Evolutionary conservation across 495 filamentous ascomycete species (phyloP).

Genomic region (Xylaria grammica): DNA sequence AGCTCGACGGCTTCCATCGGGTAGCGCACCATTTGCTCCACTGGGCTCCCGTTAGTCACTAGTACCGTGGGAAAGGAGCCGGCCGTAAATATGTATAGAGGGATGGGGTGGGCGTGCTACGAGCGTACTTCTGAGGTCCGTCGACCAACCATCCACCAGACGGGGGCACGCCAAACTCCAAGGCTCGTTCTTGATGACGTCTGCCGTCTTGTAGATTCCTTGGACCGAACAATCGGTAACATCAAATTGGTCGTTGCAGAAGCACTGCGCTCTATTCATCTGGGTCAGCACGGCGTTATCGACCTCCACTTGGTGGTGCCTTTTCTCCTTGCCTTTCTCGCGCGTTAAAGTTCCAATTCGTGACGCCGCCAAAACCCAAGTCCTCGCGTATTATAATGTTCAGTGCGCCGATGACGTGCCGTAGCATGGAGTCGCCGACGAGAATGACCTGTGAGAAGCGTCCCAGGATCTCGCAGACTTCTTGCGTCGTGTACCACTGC

Average conservation of each 20-base stretch:
- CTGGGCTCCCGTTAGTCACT: conserved; percentile 34
- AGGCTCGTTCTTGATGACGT: conserved; percentile 54
- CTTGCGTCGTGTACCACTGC: conserved; percentile 57
- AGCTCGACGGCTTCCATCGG: conserved; percentile 53
- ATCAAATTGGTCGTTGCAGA: conserved; percentile 61
- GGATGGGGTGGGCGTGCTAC: neutral
- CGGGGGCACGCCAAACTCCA: conserved; percentile 48
- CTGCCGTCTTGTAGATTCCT: conserved; percentile 57
- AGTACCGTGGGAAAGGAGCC: no score
- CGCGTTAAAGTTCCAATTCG: conserved; percentile 58
- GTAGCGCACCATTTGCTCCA: conserved; percentile 56
- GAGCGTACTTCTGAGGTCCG: conserved; percentile 42
- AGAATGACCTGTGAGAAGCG: conserved; percentile 57
- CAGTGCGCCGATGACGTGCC: conserved; percentile 58
- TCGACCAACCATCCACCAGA: conserved; percentile 46
- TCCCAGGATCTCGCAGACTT: conserved; percentile 54
- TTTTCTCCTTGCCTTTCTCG: conserved; percentile 48
- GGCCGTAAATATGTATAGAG: conserved; percentile 13
- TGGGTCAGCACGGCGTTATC: conserved; percentile 15
- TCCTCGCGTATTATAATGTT: conserved; percentile 57
- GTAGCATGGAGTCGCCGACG: conserved; percentile 59
- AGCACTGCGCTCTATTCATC: conserved; percentile 48
- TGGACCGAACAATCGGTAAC: conserved; percentile 58
- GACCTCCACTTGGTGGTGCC: neutral
- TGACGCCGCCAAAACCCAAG: conserved; percentile 59